Evolutionary conservation across 179 eudicot genomes (phyloP).

Genomic region (Gypsophila paniculata): DNA sequence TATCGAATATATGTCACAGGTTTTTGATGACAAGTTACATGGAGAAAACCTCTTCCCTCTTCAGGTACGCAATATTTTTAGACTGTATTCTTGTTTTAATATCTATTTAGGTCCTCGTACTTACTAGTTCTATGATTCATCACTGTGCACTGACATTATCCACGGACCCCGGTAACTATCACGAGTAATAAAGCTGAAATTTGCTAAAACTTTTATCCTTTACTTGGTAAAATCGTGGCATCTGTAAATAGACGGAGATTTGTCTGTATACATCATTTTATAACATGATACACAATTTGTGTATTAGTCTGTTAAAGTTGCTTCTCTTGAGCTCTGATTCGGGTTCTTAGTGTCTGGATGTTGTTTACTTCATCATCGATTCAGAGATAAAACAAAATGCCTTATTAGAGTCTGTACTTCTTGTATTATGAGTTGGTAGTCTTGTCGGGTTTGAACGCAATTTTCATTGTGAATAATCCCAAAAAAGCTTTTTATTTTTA

Average conservation of each 20-base stretch:
- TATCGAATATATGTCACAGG: slow-evolving; percentile 37
- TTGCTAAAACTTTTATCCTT: not conserved
- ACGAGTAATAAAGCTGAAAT: not conserved
- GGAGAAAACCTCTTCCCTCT: slow-evolving; percentile 83
- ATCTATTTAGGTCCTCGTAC: not conserved
- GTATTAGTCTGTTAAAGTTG: not conserved
- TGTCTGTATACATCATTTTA: not conserved
- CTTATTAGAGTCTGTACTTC: not conserved
- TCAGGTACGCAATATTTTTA: slow-evolving; percentile 47
- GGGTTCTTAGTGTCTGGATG: not conserved
- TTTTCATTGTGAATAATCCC: not conserved
- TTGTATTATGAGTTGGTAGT: not conserved
- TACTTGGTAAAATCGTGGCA: not conserved
- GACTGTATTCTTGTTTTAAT: slow-evolving; percentile 6
- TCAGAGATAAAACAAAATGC: not conserved
- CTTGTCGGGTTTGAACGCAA: not conserved
- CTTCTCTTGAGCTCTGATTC: not conserved
- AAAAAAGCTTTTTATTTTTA: not conserved
- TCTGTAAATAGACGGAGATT: not conserved
- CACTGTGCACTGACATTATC: not conserved
- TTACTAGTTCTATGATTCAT: not conserved
- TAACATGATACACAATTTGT: not conserved
- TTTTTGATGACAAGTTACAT: slow-evolving; percentile 81
- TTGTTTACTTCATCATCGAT: not conserved
- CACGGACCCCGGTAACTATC: not conserved